Evolutionary conservation across 1,284 basidiomycete genomes (phyloP).

Genomic region (Ustilago curta): DNA sequence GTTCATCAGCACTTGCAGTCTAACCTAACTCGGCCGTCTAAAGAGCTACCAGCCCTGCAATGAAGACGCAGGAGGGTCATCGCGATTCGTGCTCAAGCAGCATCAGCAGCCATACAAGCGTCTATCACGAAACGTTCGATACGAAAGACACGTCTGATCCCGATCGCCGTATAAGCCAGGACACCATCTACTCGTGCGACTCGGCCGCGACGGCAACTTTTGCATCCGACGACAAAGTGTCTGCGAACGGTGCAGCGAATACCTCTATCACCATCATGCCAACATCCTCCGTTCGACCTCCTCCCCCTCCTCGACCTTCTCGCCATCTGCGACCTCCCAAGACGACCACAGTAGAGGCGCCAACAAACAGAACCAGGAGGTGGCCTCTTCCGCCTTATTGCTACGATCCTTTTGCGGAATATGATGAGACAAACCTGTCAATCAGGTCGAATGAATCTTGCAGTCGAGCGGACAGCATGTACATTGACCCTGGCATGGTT

Average conservation of each 20-base stretch:
- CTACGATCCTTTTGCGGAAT: conserved; percentile 19
- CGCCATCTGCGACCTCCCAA: conserved; percentile 1
- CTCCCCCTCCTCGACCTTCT: conserved; percentile 14
- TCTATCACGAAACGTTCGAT: background rate
- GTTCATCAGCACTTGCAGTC: no score
- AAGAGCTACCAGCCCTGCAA: background rate
- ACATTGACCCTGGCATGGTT: conserved; percentile 14
- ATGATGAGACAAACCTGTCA: background rate
- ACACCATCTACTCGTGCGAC: background rate
- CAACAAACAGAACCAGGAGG: background rate
- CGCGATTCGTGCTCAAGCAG: background rate
- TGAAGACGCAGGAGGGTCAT: background rate
- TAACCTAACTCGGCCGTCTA: no score
- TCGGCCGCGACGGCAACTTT: background rate
- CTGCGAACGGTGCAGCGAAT: background rate
- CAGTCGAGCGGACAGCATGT: conserved; percentile 28
- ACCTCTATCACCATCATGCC: background rate
- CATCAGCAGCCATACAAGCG: background rate
- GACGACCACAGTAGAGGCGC: background rate
- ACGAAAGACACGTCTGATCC: background rate
- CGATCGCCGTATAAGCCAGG: background rate
- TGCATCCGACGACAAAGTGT: background rate
- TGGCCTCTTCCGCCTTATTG: conserved; percentile 10
- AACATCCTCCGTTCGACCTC: background rate
- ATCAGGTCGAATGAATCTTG: background rate